Conservation (phyloP, 345 rosid genomes). For the Eucalyptus tenuipes region DNA sequence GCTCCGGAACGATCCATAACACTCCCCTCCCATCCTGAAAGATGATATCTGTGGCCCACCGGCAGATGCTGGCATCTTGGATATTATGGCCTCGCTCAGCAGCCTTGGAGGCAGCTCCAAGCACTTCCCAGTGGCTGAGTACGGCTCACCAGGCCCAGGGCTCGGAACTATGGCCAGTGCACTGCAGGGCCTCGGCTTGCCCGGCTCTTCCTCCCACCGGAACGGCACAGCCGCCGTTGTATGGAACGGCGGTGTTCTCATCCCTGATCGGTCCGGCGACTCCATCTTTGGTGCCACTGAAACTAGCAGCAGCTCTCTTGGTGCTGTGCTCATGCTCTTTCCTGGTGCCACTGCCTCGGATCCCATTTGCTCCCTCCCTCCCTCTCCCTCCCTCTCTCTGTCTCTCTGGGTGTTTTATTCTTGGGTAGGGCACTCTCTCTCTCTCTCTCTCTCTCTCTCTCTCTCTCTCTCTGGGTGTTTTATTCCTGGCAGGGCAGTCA, state of each 20-base stretch:
- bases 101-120: conserved; percentile 62
- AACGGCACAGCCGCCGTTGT: conserved; percentile 69
- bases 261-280: conserved; percentile 48
- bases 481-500: not conserved
- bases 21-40: conserved; percentile 19
- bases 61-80: conserved; percentile 35
- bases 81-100: conserved; percentile 18
- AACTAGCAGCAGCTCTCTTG: not conserved
- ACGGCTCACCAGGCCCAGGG: conserved; percentile 3
- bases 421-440: not conserved
- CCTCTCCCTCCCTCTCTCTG: not conserved
- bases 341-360: not conserved
- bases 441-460: not conserved
- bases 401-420: not conserved
- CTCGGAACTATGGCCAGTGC: not conserved
- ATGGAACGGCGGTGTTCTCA: conserved; percentile 48
- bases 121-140: conserved; percentile 11
- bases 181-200: conserved; percentile 58
- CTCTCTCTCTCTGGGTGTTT: not conserved
- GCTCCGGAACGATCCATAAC: conserved; percentile 25
- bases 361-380: not conserved
- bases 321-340: not conserved
- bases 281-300: not conserved
- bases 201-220: conserved; percentile 86
- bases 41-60: conserved; percentile 28